Percentiles rank a stretch among this genome's conserved stretches.
Evolutionary conservation across 306 rosid genomes (phyloP).

Genomic region (Rosa chinensis): DNA sequence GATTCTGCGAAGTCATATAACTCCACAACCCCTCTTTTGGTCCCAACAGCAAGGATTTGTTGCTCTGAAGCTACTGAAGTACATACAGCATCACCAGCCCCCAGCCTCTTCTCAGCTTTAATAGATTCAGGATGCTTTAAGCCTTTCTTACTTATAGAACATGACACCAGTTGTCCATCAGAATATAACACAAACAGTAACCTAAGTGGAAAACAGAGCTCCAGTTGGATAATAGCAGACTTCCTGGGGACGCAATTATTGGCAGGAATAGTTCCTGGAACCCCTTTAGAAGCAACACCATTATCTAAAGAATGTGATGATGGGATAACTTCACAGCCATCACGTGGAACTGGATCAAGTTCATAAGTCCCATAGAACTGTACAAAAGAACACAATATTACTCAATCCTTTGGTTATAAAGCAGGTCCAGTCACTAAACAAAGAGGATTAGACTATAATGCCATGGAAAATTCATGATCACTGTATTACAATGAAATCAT

Average conservation of each 20-base stretch:
- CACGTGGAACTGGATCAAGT: constrained; percentile 52
- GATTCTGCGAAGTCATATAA: constrained; percentile 85
- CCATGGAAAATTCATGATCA: background rate
- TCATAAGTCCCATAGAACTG: constrained; percentile 88
- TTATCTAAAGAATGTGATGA: constrained; percentile 55
- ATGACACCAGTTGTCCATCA: constrained; percentile 76
- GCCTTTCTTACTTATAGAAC: constrained; percentile 91
- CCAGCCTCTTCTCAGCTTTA: constrained; percentile 69
- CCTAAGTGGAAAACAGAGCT: constrained; percentile 70
- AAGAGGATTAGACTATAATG: background rate
- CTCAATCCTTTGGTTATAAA: constrained; percentile 18
- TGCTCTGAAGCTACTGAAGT: constrained; percentile 77
- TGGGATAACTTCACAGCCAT: constrained; percentile 43
- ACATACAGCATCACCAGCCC: constrained; percentile 83
- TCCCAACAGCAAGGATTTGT: constrained; percentile 96
- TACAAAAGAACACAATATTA: constrained; percentile 37
- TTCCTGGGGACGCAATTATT: constrained; percentile 41
- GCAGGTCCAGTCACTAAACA: constrained; percentile 15
- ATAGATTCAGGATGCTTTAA: constrained; percentile 77
- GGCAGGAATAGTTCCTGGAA: constrained; percentile 39
- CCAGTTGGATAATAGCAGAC: constrained; percentile 76
- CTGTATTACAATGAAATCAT: background rate
- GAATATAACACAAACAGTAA: constrained; percentile 81
- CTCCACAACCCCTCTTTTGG: constrained; percentile 85
- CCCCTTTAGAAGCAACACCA: constrained; percentile 58